Evolutionary conservation across 2,329 filamentous ascomycete genomes (phyloP), one percentile per base, ranked within the genome.

Genomic region (Xylariaceae sp.): DNA sequence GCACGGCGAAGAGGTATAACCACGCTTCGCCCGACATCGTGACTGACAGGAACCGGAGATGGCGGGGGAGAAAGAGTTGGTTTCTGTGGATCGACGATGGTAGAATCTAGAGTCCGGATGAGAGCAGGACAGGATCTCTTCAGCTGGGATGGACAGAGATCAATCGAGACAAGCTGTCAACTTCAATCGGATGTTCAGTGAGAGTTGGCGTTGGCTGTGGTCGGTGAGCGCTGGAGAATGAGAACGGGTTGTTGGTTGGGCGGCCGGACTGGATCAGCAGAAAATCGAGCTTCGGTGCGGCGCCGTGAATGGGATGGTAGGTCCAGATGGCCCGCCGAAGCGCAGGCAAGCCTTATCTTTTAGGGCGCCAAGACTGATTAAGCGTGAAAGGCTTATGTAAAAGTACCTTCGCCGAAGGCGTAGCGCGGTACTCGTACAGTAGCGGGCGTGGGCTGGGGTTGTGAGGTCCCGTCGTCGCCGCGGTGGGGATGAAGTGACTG

Each of bases 1-100:
- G 85, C 77, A 99, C 95, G 79, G 93, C 88, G 78, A 99, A 84
- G 72, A 99, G 87, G 82, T 95, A 99, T 76, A 99, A 82, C 94
- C 94, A 97, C 76, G 92, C 92, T 85, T 97, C 92, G 77, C 92
- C 92, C 73, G 92, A 96, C 92, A 97, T 97, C 67, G 71, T 79
- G 72, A 66, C 63, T 58, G 55, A 49, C 44, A 34, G 59, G 64
- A n/a, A 13, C 60, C 64, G 58, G 60, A 53, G 51, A 23, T 58
- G 54, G 51, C 35, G 41, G 48, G 53, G 35, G 51, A 30, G 23
- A 30, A 48, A 48, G 54, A 47, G 41, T 55, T 53, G 58, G 45
- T 39, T 44, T 48, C 53, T 47, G 53, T 50, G 50, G 56, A 55
- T 45, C 39, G 52, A 34, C 7, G 48, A 47, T 34, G 6, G 45